phyloP scores from a whole-genome alignment of 805 yeast genomes.

The Candida berthetii region DNA sequence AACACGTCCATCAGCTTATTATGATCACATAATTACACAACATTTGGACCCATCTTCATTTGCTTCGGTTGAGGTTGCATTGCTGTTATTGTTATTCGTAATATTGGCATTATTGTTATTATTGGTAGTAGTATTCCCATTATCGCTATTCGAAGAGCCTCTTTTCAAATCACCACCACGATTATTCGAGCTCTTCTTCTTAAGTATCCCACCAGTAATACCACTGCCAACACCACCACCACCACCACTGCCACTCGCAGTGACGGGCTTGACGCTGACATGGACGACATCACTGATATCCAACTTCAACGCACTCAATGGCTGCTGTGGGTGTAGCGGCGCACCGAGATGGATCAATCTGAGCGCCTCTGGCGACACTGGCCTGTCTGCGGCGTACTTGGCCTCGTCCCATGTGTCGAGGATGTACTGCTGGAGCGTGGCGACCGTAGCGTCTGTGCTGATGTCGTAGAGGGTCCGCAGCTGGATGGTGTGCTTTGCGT shows the following conservation, averaged over 20 bases:
- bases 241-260: neutral
- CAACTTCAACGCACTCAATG: slow-evolving; percentile 12
- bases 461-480: neutral
- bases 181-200: too few relatives aligned
- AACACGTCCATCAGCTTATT: too few relatives aligned
- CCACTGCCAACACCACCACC: too few relatives aligned
- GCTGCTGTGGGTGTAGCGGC: slow-evolving; percentile 13
- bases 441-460: neutral
- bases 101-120: neutral
- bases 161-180: too few relatives aligned
- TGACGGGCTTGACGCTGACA: slow-evolving; percentile 21
- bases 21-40: neutral
- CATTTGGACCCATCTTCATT: neutral
- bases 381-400: neutral
- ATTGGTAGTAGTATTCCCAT: slow-evolving; percentile 14
- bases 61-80: too few relatives aligned
- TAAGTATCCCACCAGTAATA: too few relatives aligned
- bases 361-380: slow-evolving; percentile 4
- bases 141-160: too few relatives aligned
- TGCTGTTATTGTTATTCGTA: neutral
- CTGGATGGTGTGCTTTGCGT: neutral
- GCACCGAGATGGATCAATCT: slow-evolving; percentile 25
- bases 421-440: neutral
- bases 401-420: neutral
- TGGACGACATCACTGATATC: slow-evolving; percentile 21